Conservation (phyloP, 352 stramenopile species). For the Phytophthora fragariae region DNA sequence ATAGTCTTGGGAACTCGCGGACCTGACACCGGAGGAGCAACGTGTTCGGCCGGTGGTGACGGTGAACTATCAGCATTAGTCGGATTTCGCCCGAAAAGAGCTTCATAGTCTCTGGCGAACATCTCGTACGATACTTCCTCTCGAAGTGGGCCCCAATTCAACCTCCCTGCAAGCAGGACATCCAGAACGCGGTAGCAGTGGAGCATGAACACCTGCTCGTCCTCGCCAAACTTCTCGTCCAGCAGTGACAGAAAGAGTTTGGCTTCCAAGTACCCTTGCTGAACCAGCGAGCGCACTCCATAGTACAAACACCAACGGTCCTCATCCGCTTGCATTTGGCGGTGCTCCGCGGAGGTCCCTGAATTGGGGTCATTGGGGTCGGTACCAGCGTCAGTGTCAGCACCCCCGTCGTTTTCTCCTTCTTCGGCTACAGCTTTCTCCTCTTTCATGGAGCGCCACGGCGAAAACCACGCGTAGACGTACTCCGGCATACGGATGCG, state of each 20-base stretch:
- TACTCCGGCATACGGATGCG: conserved; percentile 94
- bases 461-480: conserved; percentile 94
- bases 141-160: conserved; percentile 75
- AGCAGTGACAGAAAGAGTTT: conserved; percentile 93
- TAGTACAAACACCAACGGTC: conserved; percentile 95
- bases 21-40: background rate
- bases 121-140: conserved; percentile 62
- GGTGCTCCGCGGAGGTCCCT: conserved; percentile 40
- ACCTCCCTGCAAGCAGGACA: conserved; percentile 59
- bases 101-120: conserved; percentile 62
- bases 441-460: conserved; percentile 65
- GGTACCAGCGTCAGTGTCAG: conserved; percentile 9
- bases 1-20: conserved; percentile 67
- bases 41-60: background rate
- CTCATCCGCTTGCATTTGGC: conserved; percentile 80
- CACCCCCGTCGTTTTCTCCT: background rate
- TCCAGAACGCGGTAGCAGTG: conserved; percentile 90
- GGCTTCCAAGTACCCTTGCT: conserved; percentile 89
- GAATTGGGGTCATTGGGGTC: conserved; percentile 24
- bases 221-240: conserved; percentile 94
- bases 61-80: conserved; percentile 6
- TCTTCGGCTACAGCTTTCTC: conserved; percentile 60
- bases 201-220: conserved; percentile 91
- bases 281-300: conserved; percentile 85
- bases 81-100: conserved; percentile 22